Evolutionary conservation across 2,329 filamentous ascomycete species (phyloP), one percentile per base, ranked within the genome.

Genomic region (Metarhizium rileyi): DNA sequence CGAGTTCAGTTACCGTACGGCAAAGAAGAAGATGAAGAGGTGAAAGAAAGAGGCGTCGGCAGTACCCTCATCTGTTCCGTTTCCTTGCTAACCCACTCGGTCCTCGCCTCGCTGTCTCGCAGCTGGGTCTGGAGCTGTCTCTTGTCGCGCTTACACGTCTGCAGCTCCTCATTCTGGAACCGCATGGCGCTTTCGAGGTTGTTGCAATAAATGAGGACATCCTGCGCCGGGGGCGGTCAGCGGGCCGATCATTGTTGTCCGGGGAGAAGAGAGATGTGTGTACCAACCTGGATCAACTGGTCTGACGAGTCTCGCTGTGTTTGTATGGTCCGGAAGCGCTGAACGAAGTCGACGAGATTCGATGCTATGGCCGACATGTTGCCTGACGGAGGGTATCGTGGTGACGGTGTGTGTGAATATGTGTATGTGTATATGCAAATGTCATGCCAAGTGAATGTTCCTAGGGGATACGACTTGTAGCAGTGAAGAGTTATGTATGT

Each of bases 71-170:
- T 61, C 46, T 63, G 63, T 44, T 72, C 65, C 52, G 70, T 70
- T 53, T 73, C 65, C 16, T 61, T 63, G 45, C 61, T 57, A 43
- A 67, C 52, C 52, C 62, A 65, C 30, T 63, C 59, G 42, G 70
- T 56, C 22, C 62, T 60, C 42, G 59, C 55, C 44, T 74, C 67
- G 35, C 66, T 57, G n/a, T 68, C 57, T 40, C 67, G 67, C 26
- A 78, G 57, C 44, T 66, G 67, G 51, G 73, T 67, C 58, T 80
- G 74, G 36, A 80, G 61, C 7, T 78, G 73, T 50, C 75, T 66
- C 52, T 74, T 67, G 55, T 81, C 77, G 52, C 80, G 68, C 47
- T 70, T 66, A 30, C 66, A 60, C 54, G 75, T 66, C 41, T 61
- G 63, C 10, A 80, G 59, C 50, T 73, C 63, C 35, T 67, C 61